Percentiles rank a stretch among this genome's conserved stretches.
phyloP scores from a whole-genome alignment of 768 basidiomycete genomes.

The Amanita rubescens region DNA sequence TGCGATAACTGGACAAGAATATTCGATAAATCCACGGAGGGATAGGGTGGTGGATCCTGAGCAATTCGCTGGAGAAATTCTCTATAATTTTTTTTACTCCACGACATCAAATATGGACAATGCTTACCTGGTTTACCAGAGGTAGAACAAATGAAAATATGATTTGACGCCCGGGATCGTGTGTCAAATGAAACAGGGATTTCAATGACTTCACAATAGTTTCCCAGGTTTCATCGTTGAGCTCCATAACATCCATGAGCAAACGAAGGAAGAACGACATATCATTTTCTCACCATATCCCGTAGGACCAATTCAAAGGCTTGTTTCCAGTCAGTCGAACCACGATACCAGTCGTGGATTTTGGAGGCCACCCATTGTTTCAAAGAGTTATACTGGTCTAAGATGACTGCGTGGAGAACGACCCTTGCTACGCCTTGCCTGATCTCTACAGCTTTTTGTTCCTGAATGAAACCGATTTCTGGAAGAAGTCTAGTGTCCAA shows the following conservation, averaged over 20 bases:
- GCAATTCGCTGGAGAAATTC: constrained; percentile 38
- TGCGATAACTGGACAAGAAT: constrained; percentile 47
- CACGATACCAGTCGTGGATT: constrained; percentile 33
- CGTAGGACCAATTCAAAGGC: constrained; percentile 33
- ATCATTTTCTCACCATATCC: constrained; percentile 30
- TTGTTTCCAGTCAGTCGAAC: constrained; percentile 31
- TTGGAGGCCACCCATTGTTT: constrained; percentile 23
- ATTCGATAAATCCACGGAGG: constrained; percentile 36
- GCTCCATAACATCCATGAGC: constrained; percentile 18
- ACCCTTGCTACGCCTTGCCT: constrained; percentile 10
- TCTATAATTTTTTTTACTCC: neutral
- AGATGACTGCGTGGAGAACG: constrained; percentile 16
- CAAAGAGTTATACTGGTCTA: constrained; percentile 19
- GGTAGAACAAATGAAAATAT: constrained; percentile 36
- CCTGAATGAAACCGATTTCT: constrained; percentile 18
- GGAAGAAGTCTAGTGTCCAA: constrained; percentile 33
- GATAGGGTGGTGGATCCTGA: constrained; percentile 43
- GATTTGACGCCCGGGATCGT: constrained; percentile 38
- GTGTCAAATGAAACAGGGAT: constrained; percentile 34
- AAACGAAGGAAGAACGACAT: neutral
- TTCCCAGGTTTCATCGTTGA: constrained; percentile 35
- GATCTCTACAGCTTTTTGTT: neutral
- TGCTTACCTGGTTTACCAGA: constrained; percentile 24
- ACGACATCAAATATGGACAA: neutral
- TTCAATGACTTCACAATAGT: constrained; percentile 32